Base-by-base conservation (phyloP, 1,284 basidiomycete species). In the Pascua guehoae region DNA sequence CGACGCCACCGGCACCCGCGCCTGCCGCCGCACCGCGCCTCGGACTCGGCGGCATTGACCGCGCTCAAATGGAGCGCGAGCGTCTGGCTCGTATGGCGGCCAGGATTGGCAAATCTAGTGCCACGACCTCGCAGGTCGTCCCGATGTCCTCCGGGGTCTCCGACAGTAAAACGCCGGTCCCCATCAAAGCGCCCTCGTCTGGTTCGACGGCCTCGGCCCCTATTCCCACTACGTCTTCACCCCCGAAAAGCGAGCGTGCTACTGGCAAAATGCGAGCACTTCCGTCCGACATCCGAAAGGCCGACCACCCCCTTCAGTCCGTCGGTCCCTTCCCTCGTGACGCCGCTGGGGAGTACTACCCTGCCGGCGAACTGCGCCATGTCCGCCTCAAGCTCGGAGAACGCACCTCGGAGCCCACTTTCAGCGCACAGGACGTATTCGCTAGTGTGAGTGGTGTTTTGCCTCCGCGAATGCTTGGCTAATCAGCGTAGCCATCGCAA, bases 51-150 rank as follows among this genome's bases (percentile, higher is more conserved):
- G 54, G 64, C 4, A 62, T 67, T 5, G 72, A 75, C 55, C 67
- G 75, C 3, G 72, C 72, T 0, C 67, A 70, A 51, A 50, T 77
- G 54, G 74, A 77, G 52, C 59, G 56, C 15, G 75, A 77, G 54
- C 55, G 75, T 5, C 50, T 72, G 11, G 72, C 68, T 11, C 62
- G 75, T 9, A 71, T 73, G 53, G 65, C 66, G 0, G 67, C 67
- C 1, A 32, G 24, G 24, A 32, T 32, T 32, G 24, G 24, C 24
- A 32, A 32, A 32, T 32, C 24, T 32, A 32, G 24, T 32, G 24
- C 24, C 3, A 32, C 24, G 24, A 32, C 24, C 24, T 32, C 24
- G 7, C 24, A 32, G 24, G 24, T 32, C 24, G 24, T 32, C 24
- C 24, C 24, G 24, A 32, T 32, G 24, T 32, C 24, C 24, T 32